Evolutionary conservation across 139 green algal genomes (phyloP), one percentile per base, ranked within the genome.

Genomic region (Chlorella sp.): DNA sequence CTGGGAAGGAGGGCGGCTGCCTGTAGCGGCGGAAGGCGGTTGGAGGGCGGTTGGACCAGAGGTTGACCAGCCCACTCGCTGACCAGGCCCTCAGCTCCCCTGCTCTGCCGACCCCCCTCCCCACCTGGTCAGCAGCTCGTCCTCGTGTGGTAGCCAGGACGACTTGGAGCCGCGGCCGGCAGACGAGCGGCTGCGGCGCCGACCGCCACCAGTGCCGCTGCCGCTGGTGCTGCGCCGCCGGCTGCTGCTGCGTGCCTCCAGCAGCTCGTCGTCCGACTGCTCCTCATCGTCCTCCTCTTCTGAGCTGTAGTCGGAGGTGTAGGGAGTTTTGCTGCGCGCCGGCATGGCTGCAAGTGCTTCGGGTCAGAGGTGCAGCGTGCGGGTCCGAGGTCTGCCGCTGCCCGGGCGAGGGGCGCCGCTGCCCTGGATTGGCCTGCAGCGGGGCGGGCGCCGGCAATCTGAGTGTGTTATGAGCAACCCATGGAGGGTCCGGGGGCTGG

Each of bases 101-200:
- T 72, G 25, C 25, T 28, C 25, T 28, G 4, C 36, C 32, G 12
- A 36, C 25, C 63, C 15, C 6, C 63, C 39, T 36, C 11, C 69
- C 57, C 41, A 92, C 90, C 82, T 91, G 28, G 86, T 81, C 1
- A 94, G 78, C 68, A 87, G 70, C 18, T 68, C 78, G 69, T 94
- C 91, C 69, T 94, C 91, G 7, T 93, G 82, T 11, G 69, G 44
- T 18, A 78, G 81, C 91, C 91, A 94, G 57, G 73, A 78, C 65
- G 89, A 91, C 74, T 93, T 93, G 56, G 75, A 68, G 78, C 78
- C 30, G 78, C 78, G 63, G 17, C n/a, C 39, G 78, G 60, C 36
- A 60, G 51, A 60, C 51, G 51, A 60, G 60, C 38, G 36, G 51
- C n/a, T 62, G 18, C 38, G 57, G 38, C 76, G 57, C 13, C 63